Conservation (phyloP, 176 grass and related monocot genomes). For the Cenchrus purpureus region DNA sequence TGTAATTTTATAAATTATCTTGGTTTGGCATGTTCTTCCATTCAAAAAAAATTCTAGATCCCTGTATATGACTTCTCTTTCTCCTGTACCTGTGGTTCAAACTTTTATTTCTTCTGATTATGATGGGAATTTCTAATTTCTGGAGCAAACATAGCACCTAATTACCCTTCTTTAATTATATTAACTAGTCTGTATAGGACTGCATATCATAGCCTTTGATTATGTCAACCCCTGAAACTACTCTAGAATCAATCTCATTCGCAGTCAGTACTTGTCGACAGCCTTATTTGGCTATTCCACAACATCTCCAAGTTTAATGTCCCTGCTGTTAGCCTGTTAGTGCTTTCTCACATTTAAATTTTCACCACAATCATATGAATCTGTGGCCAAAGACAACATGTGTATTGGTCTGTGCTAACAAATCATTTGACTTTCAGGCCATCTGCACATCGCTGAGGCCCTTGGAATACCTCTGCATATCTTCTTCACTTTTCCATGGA, state of each 20-base stretch:
- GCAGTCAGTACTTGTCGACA: not conserved
- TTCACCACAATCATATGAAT: not conserved
- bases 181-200: not conserved
- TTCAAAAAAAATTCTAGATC: not conserved
- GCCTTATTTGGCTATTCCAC: conserved; percentile 1
- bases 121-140: not conserved
- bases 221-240: conserved; percentile 1
- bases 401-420: conserved; percentile 29
- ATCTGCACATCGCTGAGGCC: conserved; percentile 96
- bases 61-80: not conserved
- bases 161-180: not conserved
- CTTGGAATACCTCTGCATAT: conserved; percentile 92
- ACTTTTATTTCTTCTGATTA: conserved; percentile 3
- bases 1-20: not conserved
- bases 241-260: conserved; percentile 17
- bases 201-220: not conserved
- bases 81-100: not conserved
- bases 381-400: conserved; percentile 18
- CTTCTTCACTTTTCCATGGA: conserved; percentile 99
- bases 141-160: not conserved
- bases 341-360: conserved; percentile 29
- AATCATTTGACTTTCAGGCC: conserved; percentile 58
- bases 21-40: conserved; percentile 15
- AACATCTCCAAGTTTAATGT: conserved; percentile 15
- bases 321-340: not conserved